A percentile compares a stretch with the other conserved stretches of the same genome.
Evolutionary conservation across 257 asterid species (phyloP).

Genomic region (Capsicum rhomboideum): DNA sequence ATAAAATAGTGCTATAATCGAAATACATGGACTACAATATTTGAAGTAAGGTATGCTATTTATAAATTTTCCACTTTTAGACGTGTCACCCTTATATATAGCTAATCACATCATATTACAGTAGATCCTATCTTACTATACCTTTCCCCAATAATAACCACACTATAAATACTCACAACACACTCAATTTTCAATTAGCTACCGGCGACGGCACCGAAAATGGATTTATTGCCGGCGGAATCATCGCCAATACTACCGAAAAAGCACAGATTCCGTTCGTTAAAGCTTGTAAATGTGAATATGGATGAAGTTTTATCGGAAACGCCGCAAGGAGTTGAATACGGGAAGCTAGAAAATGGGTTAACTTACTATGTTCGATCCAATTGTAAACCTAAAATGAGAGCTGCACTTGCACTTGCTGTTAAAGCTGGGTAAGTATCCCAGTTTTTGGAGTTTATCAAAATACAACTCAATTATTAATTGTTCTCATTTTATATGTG

Average conservation of each 20-base stretch:
- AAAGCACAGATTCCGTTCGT: slow-evolving; percentile 72
- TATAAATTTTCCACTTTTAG: no score
- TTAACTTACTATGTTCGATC: slow-evolving; percentile 81
- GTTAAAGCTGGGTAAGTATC: slow-evolving; percentile 19
- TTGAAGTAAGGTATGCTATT: no score
- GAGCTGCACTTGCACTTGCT: slow-evolving; percentile 93
- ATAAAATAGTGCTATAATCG: no score
- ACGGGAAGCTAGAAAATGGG: slow-evolving; percentile 80
- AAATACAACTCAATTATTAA: no score
- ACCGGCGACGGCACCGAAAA: slow-evolving; percentile 3
- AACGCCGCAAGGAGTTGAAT: slow-evolving; percentile 64
- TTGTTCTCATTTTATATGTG: no score
- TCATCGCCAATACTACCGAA: slow-evolving; percentile 44
- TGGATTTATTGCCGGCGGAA: slow-evolving; percentile 82
- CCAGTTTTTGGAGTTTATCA: no score
- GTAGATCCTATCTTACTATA: not conserved
- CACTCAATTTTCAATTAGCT: no score
- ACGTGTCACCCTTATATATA: not conserved
- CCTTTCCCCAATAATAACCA: not conserved
- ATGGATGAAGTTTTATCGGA: slow-evolving; percentile 60
- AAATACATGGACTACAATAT: no score
- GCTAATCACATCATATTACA: not conserved
- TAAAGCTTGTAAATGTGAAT: slow-evolving; percentile 66
- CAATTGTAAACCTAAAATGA: slow-evolving; percentile 90
- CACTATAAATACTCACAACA: not conserved